Evolutionary conservation across 768 basidiomycete species (phyloP).

Genomic region (Lactarius trivialis): DNA sequence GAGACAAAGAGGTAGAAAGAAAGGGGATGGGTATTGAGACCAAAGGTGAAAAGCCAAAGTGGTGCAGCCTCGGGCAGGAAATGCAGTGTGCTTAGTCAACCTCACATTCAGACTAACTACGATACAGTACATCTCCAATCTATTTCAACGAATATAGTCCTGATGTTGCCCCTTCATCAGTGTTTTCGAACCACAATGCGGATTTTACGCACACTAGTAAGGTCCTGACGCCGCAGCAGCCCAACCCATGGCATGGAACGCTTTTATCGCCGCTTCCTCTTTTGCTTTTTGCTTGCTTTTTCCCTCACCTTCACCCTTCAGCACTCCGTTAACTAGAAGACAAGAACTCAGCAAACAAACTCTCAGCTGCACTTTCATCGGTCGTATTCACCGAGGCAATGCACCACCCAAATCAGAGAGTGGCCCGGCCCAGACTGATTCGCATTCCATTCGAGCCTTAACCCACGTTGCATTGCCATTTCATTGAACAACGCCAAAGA

Average conservation of each 20-base stretch:
- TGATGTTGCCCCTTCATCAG: background rate
- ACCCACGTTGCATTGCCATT: conserved; percentile 57
- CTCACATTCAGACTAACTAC: background rate
- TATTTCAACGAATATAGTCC: background rate
- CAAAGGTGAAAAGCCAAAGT: conserved; percentile 1
- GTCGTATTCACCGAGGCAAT: conserved; percentile 54
- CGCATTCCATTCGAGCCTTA: conserved; percentile 55
- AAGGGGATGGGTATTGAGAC: conserved; percentile 7
- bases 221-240: conserved; percentile 29
- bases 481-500: conserved; percentile 73
- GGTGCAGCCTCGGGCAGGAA: background rate
- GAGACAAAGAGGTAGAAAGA: conserved; percentile 1
- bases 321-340: conserved; percentile 57
- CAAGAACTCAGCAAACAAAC: background rate
- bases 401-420: conserved; percentile 58
- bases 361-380: background rate
- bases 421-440: conserved; percentile 60
- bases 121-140: background rate
- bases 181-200: background rate
- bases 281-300: conserved; percentile 70
- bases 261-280: conserved; percentile 67
- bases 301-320: conserved; percentile 59
- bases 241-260: conserved; percentile 75
- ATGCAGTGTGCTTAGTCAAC: conserved; percentile 5
- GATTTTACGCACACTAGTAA: conserved; percentile 1